Conservation (phyloP, 2,329 filamentous ascomycete genomes). For the Samsoniella hepiali region DNA sequence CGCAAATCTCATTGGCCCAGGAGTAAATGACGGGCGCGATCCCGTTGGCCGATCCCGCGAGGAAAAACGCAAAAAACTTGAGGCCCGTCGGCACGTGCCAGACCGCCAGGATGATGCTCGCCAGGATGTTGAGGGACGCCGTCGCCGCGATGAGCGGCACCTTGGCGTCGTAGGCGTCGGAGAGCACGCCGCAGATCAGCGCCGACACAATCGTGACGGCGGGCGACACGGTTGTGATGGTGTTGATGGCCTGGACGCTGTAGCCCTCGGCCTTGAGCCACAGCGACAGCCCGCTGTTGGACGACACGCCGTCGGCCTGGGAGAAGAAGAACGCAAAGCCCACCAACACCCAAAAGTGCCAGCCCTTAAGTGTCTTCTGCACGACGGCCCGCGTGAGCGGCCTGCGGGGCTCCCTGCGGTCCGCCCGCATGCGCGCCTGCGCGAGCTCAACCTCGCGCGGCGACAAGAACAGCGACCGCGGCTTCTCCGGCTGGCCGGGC, state of each 20-base stretch:
- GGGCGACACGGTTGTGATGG: slow-evolving; percentile 43
- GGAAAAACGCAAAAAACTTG: slow-evolving; percentile 34
- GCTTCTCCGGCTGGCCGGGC: slow-evolving; percentile 31
- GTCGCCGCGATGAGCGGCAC: slow-evolving; percentile 28
- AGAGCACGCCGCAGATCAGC: slow-evolving; percentile 52
- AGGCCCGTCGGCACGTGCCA: slow-evolving; percentile 35
- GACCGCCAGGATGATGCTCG: slow-evolving; percentile 30
- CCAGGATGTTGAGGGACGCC: slow-evolving; percentile 22
- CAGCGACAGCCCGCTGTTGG: slow-evolving; percentile 33
- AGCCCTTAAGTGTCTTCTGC: slow-evolving; percentile 27
- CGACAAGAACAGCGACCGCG: slow-evolving; percentile 29
- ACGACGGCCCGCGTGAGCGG: slow-evolving; percentile 27
- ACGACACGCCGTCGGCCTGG: slow-evolving; percentile 33
- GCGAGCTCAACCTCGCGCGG: slow-evolving; percentile 29
- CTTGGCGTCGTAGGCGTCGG: slow-evolving; percentile 48
- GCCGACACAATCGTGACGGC: slow-evolving; percentile 43
- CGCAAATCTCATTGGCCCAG: slow-evolving; percentile 47
- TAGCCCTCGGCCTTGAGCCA: slow-evolving; percentile 34
- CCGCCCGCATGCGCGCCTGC: slow-evolving; percentile 29
- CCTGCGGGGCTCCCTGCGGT: slow-evolving; percentile 28
- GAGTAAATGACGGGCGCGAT: slow-evolving; percentile 35
- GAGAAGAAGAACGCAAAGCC: slow-evolving; percentile 28
- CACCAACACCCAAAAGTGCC: slow-evolving; percentile 33
- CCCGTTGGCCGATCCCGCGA: slow-evolving; percentile 31
- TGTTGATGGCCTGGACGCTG: slow-evolving; percentile 44